phyloP scores from a whole-genome alignment of 2,329 filamentous ascomycete species.

The Aspergillus proliferans region DNA sequence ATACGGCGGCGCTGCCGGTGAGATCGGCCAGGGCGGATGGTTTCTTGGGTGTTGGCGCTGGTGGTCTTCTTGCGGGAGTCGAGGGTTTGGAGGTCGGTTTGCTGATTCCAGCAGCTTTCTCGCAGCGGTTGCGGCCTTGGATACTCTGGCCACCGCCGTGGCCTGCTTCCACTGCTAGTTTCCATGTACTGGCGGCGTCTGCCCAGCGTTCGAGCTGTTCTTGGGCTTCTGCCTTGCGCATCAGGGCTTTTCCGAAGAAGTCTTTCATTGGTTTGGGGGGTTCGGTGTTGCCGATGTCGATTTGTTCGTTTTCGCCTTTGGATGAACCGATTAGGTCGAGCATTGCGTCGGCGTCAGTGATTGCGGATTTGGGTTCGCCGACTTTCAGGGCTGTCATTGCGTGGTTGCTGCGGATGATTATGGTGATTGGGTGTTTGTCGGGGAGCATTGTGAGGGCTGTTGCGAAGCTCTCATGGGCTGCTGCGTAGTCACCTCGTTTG shows the following conservation, averaged over 20 bases:
- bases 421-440: slow-evolving; percentile 69
- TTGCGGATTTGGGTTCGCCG: slow-evolving; percentile 80
- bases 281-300: slow-evolving; percentile 60
- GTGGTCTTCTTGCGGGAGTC: slow-evolving; percentile 41
- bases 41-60: slow-evolving; percentile 37
- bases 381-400: slow-evolving; percentile 86
- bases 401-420: slow-evolving; percentile 86
- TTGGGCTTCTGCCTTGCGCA: slow-evolving; percentile 89
- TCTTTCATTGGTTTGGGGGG: slow-evolving; percentile 81
- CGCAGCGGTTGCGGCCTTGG: slow-evolving; percentile 80
- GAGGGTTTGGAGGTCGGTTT: slow-evolving; percentile 41
- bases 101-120: slow-evolving; percentile 74
- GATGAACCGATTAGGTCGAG: slow-evolving; percentile 71
- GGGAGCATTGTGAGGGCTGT: slow-evolving; percentile 70
- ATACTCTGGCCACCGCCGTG: slow-evolving; percentile 80
- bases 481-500: slow-evolving; percentile 86
- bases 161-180: slow-evolving; percentile 72
- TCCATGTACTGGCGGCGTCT: slow-evolving; percentile 77
- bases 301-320: slow-evolving; percentile 72
- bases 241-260: slow-evolving; percentile 86
- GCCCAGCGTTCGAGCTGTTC: slow-evolving; percentile 93
- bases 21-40: slow-evolving; percentile 28
- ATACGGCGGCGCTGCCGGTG: slow-evolving; percentile 31
- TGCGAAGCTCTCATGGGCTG: slow-evolving; percentile 77
- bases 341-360: slow-evolving; percentile 76